phyloP scores from a whole-genome alignment of 345 rosid genomes.

The Bruguiera parviflora region DNA sequence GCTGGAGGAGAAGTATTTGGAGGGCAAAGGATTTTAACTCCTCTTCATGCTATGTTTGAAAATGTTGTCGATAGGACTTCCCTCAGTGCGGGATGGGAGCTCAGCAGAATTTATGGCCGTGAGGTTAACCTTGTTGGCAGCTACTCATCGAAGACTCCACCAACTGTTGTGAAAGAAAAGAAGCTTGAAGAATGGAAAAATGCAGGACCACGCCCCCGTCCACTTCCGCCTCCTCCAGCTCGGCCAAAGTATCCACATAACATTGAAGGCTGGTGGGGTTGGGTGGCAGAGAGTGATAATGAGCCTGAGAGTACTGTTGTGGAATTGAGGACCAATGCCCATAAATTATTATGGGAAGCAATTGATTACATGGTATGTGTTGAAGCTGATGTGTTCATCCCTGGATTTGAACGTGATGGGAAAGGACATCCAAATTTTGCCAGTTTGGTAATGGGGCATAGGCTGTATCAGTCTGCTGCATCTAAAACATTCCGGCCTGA shows the following conservation, averaged over 20 bases:
- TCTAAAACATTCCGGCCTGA: slow-evolving; percentile 79
- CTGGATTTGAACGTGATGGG: slow-evolving; percentile 88
- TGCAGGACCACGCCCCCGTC: slow-evolving; percentile 84
- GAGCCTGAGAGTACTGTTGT: slow-evolving; percentile 96
- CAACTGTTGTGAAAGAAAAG: slow-evolving; percentile 48
- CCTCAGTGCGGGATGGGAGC: slow-evolving; percentile 84
- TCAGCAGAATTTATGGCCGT: slow-evolving; percentile 76
- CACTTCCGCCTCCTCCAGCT: slow-evolving; percentile 95
- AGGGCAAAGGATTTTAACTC: slow-evolving; percentile 82
- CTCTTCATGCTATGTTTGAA: slow-evolving; percentile 89
- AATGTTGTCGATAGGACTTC: slow-evolving; percentile 90
- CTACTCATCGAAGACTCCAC: slow-evolving; percentile 39
- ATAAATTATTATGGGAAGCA: slow-evolving; percentile 93
- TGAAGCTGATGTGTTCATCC: slow-evolving; percentile 90
- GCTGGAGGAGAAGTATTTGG: slow-evolving; percentile 97
- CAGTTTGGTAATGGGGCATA: slow-evolving; percentile 89
- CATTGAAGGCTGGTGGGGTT: slow-evolving; percentile 99
- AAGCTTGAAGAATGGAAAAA: slow-evolving; percentile 59
- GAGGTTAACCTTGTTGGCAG: slow-evolving; percentile 57
- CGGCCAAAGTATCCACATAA: slow-evolving; percentile 80
- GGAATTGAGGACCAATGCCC: slow-evolving; percentile 95
- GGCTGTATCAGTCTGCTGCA: slow-evolving; percentile 86
- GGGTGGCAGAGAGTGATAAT: slow-evolving; percentile 99
- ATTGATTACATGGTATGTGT: slow-evolving; percentile 76
- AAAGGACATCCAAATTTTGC: slow-evolving; percentile 94